These are phyloP conservation scores for Nakaseomyces bracarensis DNA, from an alignment of 1,139 yeast genomes.

Conservation along the genomic window DNA sequence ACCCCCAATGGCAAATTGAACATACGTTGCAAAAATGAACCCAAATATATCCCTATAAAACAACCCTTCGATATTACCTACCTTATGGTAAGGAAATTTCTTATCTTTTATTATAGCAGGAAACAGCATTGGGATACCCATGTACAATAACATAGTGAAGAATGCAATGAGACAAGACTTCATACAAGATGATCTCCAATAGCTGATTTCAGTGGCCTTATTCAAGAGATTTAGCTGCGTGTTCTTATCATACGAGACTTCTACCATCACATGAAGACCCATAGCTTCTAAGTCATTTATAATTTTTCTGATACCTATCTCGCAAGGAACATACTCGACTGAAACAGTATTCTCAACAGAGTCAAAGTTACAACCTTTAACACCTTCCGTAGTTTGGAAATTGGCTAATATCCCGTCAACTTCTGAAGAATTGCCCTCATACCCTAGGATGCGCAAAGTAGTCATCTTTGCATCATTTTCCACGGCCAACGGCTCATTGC, in stretches of 20 bases:
- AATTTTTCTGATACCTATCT: conserved; percentile 51
- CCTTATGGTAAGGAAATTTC: conserved; percentile 21
- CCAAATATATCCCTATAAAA: conserved; percentile 57
- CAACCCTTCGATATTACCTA: conserved; percentile 40
- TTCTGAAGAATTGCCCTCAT: not conserved
- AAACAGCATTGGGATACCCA: conserved; percentile 25
- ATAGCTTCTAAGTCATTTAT: conserved; percentile 41
- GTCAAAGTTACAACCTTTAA: not conserved
- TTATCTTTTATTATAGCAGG: conserved; percentile 12
- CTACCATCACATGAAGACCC: conserved; percentile 43
- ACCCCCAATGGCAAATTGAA: conserved; percentile 57
- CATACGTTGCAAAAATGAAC: conserved; percentile 50
- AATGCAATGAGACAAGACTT: conserved; percentile 33
- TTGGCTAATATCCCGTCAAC: not conserved
- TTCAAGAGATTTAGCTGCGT: conserved; percentile 64
- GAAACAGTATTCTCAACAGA: not conserved
- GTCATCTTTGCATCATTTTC: conserved; percentile 19
- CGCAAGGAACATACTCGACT: conserved; percentile 39
- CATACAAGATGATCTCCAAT: conserved; percentile 55
- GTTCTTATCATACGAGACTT: conserved; percentile 21
- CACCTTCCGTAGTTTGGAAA: not conserved
- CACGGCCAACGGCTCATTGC: conserved; percentile 6
- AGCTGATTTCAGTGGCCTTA: conserved; percentile 59
- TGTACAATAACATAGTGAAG: conserved; percentile 23
- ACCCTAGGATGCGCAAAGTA: conserved; percentile 8